A percentile compares a stretch with the other conserved stretches of the same genome.
phyloP scores from a whole-genome alignment of 257 asterid genomes.

The Henckelia pumila region DNA sequence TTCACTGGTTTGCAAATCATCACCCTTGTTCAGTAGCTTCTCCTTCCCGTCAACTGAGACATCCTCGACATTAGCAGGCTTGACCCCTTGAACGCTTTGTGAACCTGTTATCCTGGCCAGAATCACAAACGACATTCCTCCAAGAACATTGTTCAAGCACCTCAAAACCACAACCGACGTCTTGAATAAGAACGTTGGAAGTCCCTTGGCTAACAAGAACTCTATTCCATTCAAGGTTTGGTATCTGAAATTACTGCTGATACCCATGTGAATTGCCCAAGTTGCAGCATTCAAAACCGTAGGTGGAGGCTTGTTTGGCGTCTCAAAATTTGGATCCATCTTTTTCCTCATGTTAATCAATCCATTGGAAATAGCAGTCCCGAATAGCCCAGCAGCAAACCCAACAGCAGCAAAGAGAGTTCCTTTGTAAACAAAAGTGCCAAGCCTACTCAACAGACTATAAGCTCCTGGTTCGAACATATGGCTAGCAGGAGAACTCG shows the following conservation, averaged over 20 bases:
- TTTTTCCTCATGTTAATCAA: conserved; percentile 67
- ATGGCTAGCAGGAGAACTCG: conserved; percentile 73
- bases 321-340: conserved; percentile 81
- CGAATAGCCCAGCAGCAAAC: conserved; percentile 79
- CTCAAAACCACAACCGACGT: conserved; percentile 68
- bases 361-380: conserved; percentile 83
- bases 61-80: conserved; percentile 21
- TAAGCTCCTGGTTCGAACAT: conserved; percentile 87
- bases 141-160: conserved; percentile 77
- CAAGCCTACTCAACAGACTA: conserved; percentile 48
- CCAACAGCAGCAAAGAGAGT: conserved; percentile 74
- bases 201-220: conserved; percentile 63
- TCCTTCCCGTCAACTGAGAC: conserved; percentile 38
- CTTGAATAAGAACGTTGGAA: conserved; percentile 62
- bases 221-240: conserved; percentile 85
- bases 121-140: conserved; percentile 81
- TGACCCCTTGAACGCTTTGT: conserved; percentile 50
- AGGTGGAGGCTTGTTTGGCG: conserved; percentile 84
- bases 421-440: conserved; percentile 84
- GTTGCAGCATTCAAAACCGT: conserved; percentile 68
- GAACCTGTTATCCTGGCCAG: conserved; percentile 90
- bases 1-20: conserved; percentile 31
- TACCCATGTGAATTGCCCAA: conserved; percentile 93
- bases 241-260: conserved; percentile 81
- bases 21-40: conserved; percentile 38